These are phyloP conservation scores for Penicillium paxilli DNA, from an alignment of 495 filamentous ascomycete genomes.

Conservation along the genomic window DNA sequence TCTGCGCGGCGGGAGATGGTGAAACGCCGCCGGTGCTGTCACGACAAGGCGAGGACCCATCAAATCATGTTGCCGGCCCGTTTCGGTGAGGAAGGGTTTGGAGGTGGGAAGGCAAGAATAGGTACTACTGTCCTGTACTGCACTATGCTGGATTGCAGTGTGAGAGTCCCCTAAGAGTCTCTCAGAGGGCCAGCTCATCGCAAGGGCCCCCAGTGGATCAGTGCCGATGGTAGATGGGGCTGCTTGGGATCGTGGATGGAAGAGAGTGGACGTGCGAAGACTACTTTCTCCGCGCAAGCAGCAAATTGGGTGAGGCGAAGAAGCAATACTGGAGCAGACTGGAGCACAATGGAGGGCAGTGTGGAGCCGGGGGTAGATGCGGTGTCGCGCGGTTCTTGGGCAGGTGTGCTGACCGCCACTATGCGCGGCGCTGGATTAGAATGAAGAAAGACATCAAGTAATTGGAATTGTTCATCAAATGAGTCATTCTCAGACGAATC, in stretches of 20 bases:
- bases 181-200: slow-evolving; percentile 38
- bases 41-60: neutral
- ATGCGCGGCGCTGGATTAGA: neutral
- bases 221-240: slow-evolving; percentile 1
- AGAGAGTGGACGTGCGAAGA: slow-evolving; percentile 5
- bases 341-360: neutral
- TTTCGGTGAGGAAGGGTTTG: slow-evolving; percentile 9
- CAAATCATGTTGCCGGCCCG: slow-evolving; percentile 13
- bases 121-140: too few species aligned
- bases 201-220: slow-evolving; percentile 27
- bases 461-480: neutral
- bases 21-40: slow-evolving; percentile 10
- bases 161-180: neutral
- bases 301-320: neutral
- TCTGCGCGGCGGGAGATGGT: slow-evolving; percentile 16
- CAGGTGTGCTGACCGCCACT: slow-evolving; percentile 23
- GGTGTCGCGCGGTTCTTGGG: neutral
- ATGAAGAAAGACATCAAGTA: neutral
- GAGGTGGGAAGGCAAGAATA: too few species aligned
- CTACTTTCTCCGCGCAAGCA: neutral
- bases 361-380: slow-evolving; percentile 2
- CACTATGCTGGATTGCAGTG: neutral
- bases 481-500: neutral
- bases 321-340: neutral
- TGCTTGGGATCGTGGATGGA: slow-evolving; percentile 7